Evolutionary conservation across 495 filamentous ascomycete genomes (phyloP), one percentile per base, ranked within the genome.

Genomic region (Penicillium canescens): DNA sequence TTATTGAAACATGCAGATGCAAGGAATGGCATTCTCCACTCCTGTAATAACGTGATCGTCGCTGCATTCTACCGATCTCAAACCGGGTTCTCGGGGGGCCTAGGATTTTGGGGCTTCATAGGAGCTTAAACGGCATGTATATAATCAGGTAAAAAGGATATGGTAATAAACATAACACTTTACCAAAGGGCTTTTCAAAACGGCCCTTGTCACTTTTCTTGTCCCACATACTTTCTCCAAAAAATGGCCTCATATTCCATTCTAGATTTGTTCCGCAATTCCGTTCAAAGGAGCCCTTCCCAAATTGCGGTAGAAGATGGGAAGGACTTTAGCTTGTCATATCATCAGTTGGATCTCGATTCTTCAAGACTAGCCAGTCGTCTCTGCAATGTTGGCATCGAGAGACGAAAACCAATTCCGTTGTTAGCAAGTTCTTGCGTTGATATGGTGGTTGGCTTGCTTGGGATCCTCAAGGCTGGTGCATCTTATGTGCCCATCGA

Each of bases 401-500:
- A 37, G 4, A 13, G 10, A 36, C 9, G 45, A n/a, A 18, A 48
- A 11, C 18, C 23, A 9, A 24, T 48, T 16, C 45, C 45, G 31
- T 12, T 48, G 9, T 33, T 48, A 12, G 23, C 45, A 13, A 48
- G 26, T 24, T 48, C 45, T 13, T 53, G 49, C 48, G 14, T 41
- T 8, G 59, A 59, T 18, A 56, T 61, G 54, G 48, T 65, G 20
- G 40, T 54, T 6, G 47, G 36, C 31, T 23, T 61, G 14, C 23
- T 65, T 13, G 65, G 56, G 2, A 46, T 66, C 18, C 28, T 66
- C 4, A 53, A 49, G 31, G 42, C 52, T 21, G 57, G 65, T 24
- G 65, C 59, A 6, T 57, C 56, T 43, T 68, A 63, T 49, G 62
- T 66, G 8, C 65, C 65, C 31, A 54, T 68, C 12, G 65, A 68